These are phyloP conservation scores for Paecilomyces fulvus DNA, from an alignment of 2,329 filamentous ascomycete species.

Conservation along the genomic window DNA sequence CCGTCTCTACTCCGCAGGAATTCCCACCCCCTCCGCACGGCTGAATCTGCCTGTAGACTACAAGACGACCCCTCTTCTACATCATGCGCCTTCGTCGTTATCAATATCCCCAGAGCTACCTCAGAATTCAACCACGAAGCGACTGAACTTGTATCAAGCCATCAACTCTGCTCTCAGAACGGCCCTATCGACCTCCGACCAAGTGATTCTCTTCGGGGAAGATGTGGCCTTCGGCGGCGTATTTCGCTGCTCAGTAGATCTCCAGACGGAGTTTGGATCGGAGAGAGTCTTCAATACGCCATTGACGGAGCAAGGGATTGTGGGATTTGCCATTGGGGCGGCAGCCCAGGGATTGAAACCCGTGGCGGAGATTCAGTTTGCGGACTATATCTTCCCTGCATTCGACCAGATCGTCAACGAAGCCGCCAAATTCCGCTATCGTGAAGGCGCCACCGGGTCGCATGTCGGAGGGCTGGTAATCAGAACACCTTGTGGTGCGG, in stretches of 20 bases:
- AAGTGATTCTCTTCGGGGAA: constrained; percentile 86
- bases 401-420: constrained; percentile 95
- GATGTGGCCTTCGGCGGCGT: constrained; percentile 97
- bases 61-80: constrained; percentile 67
- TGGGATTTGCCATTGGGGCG: constrained; percentile 85
- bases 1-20: constrained; percentile 39
- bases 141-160: constrained; percentile 88
- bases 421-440: constrained; percentile 77
- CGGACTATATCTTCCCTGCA: constrained; percentile 86
- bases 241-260: constrained; percentile 86
- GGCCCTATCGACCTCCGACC: constrained; percentile 73
- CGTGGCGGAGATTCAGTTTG: constrained; percentile 91
- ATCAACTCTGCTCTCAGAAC: constrained; percentile 83
- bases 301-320: constrained; percentile 84
- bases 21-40: constrained; percentile 42
- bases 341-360: constrained; percentile 89
- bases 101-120: constrained; percentile 66
- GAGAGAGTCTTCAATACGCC: constrained; percentile 96
- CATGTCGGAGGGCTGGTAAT: constrained; percentile 73
- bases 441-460: constrained; percentile 57
- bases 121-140: constrained; percentile 63
- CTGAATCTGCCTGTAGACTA: constrained; percentile 88
- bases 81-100: constrained; percentile 67
- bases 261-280: constrained; percentile 77
- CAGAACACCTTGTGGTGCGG: constrained; percentile 81